phyloP scores from a whole-genome alignment of 2,329 filamentous ascomycete genomes.

The Fusarium begoniae region DNA sequence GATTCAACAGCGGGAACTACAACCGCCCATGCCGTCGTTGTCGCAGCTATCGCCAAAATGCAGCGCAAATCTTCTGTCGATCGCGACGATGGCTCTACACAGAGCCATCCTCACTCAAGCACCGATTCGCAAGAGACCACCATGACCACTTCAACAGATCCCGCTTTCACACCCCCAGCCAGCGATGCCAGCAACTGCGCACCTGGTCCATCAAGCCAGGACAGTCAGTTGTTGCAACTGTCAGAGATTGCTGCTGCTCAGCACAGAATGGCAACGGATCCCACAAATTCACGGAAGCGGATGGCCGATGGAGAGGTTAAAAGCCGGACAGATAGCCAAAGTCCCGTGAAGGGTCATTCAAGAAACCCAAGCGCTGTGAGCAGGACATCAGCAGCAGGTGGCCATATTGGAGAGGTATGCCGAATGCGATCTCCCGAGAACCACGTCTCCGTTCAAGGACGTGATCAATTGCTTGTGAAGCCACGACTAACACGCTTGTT shows the following conservation, averaged over 20 bases:
- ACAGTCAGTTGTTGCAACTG: constrained; percentile 66
- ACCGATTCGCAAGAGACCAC: constrained; percentile 39
- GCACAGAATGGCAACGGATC: constrained; percentile 56
- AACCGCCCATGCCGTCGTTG: constrained; percentile 22
- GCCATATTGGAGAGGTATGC: constrained; percentile 81
- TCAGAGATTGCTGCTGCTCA: constrained; percentile 66
- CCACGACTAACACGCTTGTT: constrained; percentile 27
- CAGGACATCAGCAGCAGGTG: constrained; percentile 66
- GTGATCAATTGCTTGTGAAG: not conserved
- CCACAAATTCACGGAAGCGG: constrained; percentile 68
- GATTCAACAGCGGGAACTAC: constrained; percentile 18
- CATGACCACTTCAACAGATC: constrained; percentile 39
- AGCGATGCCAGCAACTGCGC: constrained; percentile 37
- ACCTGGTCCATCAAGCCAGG: constrained; percentile 53
- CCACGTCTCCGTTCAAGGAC: not conserved
- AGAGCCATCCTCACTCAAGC: constrained; percentile 39
- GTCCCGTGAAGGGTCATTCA: constrained; percentile 67
- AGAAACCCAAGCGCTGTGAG: constrained; percentile 77
- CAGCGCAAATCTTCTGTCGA: constrained; percentile 30
- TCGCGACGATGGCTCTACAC: constrained; percentile 40
- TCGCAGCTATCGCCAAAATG: constrained; percentile 19
- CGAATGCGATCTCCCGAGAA: not conserved
- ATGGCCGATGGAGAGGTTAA: constrained; percentile 82
- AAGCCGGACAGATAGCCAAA: constrained; percentile 55
- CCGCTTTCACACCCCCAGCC: constrained; percentile 38